Evolutionary conservation across 2,329 filamentous ascomycete species (phyloP), one percentile per base, ranked within the genome.

Genomic region (Colletotrichum salicis): DNA sequence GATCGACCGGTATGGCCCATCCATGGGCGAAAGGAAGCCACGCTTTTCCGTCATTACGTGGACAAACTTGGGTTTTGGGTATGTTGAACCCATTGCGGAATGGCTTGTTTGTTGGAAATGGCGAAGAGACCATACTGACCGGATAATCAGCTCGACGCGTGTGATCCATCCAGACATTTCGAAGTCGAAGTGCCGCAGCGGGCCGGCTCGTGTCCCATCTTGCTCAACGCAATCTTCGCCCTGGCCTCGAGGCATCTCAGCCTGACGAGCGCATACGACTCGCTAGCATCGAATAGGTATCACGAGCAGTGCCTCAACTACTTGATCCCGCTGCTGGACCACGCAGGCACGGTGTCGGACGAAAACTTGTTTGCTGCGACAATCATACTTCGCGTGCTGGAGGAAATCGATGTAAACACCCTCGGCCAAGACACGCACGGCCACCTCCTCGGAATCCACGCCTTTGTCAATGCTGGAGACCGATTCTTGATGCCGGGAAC

Each of bases 151-250:
- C 83, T 85, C 61, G 84, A 85, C 64, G 74, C 84, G 1, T 85
- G 83, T 57, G 84, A 85, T 55, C 78, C 80, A 5, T 70, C 74
- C 1, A 77, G 77, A 22, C 87, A 88, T 70, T 91, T 91, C 74
- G 85, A 86, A 66, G 81, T 84, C 0, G 80, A 87, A 6, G 88
- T 90, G 0, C 89, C 89, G 0, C 82, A 86, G 65, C 81, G 86
- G 24, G 87, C 89, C 4, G 83, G 83, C 13, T 82, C 79, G 1
- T 88, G 84, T 64, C 85, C 85, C 0, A 85, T 86, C 2, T 81
- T 91, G 4, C 80, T 89, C 13, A 88, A 89, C 66, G 88, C 88
- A 27, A 88, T 90, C 31, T 84, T 89, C 54, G 88, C 88, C 2
- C 81, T 90, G 4, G 85, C 88, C 0, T 86, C 88, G 3, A 82